A percentile compares a stretch with the other conserved stretches of the same genome.
phyloP scores from a whole-genome alignment of 306 rosid species.

The Morella rubra region DNA sequence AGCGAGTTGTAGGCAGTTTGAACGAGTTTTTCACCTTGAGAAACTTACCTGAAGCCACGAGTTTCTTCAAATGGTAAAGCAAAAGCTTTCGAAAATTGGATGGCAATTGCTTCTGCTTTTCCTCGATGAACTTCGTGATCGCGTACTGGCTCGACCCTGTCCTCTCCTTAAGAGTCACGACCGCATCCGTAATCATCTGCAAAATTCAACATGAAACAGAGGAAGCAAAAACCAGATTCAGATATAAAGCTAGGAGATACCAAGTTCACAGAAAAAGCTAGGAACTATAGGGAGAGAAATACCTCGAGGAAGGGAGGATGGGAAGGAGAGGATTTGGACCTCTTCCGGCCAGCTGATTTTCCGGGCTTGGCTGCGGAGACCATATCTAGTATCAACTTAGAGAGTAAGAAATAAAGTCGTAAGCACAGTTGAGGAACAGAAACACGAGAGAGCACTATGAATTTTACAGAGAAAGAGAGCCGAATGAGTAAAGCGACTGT shows the following conservation, averaged over 20 bases:
- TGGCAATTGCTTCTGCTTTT: constrained; percentile 65
- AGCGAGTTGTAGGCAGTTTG: constrained; percentile 43
- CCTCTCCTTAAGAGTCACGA: constrained; percentile 65
- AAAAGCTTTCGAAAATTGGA: constrained; percentile 68
- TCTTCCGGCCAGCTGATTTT: constrained; percentile 27
- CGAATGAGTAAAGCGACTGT: not conserved
- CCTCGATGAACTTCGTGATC: constrained; percentile 70
- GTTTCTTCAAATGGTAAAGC: constrained; percentile 67
- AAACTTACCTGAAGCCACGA: constrained; percentile 60
- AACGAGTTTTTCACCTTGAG: constrained; percentile 73
- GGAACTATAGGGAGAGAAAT: not conserved
- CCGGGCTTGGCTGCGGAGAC: not conserved
- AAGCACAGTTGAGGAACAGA: not conserved
- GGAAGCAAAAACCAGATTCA: no score
- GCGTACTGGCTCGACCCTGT: constrained; percentile 96
- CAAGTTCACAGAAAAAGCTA: no score
- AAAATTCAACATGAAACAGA: not conserved
- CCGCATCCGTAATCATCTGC: constrained; percentile 87
- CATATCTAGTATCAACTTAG: not conserved
- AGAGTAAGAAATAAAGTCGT: not conserved
- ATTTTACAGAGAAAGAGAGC: not conserved
- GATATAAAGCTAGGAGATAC: no score
- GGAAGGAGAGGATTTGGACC: constrained; percentile 22
- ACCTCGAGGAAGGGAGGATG: constrained; percentile 47
- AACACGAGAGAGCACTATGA: no score